These are phyloP conservation scores for Chlorella sp. DNA, from an alignment of 139 green algal genomes.

Conservation along the genomic window DNA sequence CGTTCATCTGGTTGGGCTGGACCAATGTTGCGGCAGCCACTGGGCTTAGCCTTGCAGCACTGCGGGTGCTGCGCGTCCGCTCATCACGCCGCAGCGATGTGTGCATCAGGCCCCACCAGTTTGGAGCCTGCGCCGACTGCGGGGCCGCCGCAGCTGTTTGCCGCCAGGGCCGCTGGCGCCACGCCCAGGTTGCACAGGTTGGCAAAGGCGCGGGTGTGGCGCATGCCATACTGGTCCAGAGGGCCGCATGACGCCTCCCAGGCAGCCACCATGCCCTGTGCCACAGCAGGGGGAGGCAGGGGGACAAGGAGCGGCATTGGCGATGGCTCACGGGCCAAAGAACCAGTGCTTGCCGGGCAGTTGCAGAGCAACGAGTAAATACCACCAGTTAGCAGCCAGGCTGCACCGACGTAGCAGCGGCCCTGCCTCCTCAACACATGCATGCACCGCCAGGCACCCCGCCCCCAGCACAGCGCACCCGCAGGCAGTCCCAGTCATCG, in stretches of 20 bases:
- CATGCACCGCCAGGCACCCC: background rate
- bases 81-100: background rate
- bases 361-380: background rate
- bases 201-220: slow-evolving; percentile 80
- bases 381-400: too few relatives aligned
- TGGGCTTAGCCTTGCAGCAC: too few relatives aligned
- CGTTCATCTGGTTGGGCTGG: too few relatives aligned
- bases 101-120: slow-evolving; percentile 17
- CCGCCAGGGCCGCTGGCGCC: slow-evolving; percentile 40
- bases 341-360: too few relatives aligned
- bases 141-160: background rate
- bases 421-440: background rate
- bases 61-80: background rate
- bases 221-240: slow-evolving; percentile 89
- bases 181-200: slow-evolving; percentile 90
- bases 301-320: background rate
- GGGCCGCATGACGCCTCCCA: slow-evolving; percentile 69
- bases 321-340: too few relatives aligned
- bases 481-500: slow-evolving; percentile 92
- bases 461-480: slow-evolving; percentile 34
- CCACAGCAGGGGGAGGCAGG: background rate
- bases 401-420: too few relatives aligned
- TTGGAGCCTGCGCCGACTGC: background rate
- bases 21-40: too few relatives aligned
- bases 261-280: slow-evolving; percentile 70